phyloP scores from a whole-genome alignment of 768 basidiomycete genomes.

The Russula brevipes region DNA sequence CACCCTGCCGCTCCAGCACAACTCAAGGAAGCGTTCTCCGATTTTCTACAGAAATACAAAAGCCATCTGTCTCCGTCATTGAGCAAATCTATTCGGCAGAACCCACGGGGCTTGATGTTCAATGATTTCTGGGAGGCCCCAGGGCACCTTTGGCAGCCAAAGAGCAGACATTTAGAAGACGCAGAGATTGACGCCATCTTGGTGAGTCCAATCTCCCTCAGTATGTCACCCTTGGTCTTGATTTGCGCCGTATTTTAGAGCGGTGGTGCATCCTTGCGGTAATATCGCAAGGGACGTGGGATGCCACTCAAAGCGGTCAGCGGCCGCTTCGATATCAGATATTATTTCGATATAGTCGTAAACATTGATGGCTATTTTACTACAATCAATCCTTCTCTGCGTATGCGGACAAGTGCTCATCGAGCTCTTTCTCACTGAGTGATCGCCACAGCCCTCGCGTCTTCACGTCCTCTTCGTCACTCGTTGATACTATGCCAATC shows the following conservation, averaged over 20 bases:
- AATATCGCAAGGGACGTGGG: not conserved
- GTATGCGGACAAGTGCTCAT: conserved; percentile 74
- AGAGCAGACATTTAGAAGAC: conserved; percentile 45
- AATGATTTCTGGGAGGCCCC: conserved; percentile 68
- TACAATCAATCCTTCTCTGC: conserved; percentile 76
- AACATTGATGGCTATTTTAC: not conserved
- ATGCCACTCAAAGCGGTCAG: not conserved
- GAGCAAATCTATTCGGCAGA: not conserved
- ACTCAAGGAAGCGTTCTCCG: conserved; percentile 45
- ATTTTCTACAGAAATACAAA: conserved; percentile 38
- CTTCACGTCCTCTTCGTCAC: conserved; percentile 67
- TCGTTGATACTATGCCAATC: conserved; percentile 83
- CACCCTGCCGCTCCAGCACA: conserved; percentile 69
- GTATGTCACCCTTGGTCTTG: not conserved
- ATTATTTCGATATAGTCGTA: not conserved
- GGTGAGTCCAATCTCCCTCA: conserved; percentile 38
- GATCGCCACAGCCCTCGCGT: conserved; percentile 74
- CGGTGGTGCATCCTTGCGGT: conserved; percentile 58
- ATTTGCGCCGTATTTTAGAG: conserved; percentile 39
- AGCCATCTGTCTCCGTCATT: not conserved
- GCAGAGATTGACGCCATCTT: conserved; percentile 61
- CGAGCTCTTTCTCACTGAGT: conserved; percentile 71
- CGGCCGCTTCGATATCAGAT: not conserved
- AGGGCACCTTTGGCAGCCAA: conserved; percentile 49
- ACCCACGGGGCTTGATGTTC: conserved; percentile 27